phyloP scores from a whole-genome alignment of 805 yeast genomes.

The Saccharomycopsis malanga region DNA sequence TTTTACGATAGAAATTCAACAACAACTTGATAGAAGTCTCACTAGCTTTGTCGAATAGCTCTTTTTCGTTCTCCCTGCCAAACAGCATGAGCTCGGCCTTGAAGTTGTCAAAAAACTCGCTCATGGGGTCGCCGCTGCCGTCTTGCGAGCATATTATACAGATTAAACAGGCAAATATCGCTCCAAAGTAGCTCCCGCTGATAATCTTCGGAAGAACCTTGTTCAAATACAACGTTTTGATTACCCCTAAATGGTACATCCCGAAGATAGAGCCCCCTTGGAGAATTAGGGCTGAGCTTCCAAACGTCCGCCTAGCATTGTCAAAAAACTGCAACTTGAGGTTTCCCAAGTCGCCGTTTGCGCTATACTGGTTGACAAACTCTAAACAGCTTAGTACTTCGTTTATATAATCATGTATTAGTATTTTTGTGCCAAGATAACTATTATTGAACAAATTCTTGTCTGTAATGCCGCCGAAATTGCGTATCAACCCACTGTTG shows the following conservation, averaged over 20 bases:
- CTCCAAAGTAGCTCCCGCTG: slow-evolving; percentile 91
- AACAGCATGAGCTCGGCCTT: neutral
- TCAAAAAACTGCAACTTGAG: slow-evolving; percentile 69
- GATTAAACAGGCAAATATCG: slow-evolving; percentile 80
- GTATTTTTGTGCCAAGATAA: slow-evolving; percentile 78
- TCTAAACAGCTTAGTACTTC: slow-evolving; percentile 68
- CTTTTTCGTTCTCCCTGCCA: slow-evolving; percentile 5
- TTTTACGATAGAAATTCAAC: slow-evolving; percentile 39
- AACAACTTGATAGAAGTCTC: slow-evolving; percentile 3
- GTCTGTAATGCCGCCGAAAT: slow-evolving; percentile 86
- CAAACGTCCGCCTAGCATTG: slow-evolving; percentile 80
- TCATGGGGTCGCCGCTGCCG: neutral
- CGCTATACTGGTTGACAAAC: slow-evolving; percentile 39
- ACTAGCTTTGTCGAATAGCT: slow-evolving; percentile 6
- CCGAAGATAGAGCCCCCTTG: slow-evolving; percentile 97
- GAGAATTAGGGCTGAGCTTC: slow-evolving; percentile 80
- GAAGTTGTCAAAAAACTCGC: slow-evolving; percentile 5
- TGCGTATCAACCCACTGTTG: slow-evolving; percentile 77
- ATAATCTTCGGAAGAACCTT: slow-evolving; percentile 77
- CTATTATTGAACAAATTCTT: slow-evolving; percentile 73
- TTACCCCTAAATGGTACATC: slow-evolving; percentile 87
- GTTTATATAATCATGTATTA: slow-evolving; percentile 79
- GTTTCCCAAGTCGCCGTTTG: slow-evolving; percentile 32
- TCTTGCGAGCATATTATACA: slow-evolving; percentile 32
- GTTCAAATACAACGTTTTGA: slow-evolving; percentile 69